Conservation (phyloP, 1,284 basidiomycete genomes). For the Gymnopus androsaceus region DNA sequence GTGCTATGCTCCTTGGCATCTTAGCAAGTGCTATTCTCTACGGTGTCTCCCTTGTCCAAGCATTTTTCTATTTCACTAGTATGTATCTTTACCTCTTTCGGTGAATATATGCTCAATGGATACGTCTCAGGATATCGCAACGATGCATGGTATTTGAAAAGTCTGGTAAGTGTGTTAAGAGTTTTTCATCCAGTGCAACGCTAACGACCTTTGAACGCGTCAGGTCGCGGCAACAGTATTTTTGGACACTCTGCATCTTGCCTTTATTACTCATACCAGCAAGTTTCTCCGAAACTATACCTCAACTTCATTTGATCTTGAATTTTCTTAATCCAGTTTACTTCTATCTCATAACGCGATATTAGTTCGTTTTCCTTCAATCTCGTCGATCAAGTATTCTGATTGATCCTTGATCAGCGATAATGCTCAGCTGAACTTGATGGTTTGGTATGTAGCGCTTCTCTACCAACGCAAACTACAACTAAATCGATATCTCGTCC, state of each 20-base stretch:
- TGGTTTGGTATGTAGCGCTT: conserved; percentile 14
- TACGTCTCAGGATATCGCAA: conserved; percentile 32
- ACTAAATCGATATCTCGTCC: background rate
- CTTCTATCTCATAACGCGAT: conserved; percentile 39
- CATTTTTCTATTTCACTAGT: conserved; percentile 29
- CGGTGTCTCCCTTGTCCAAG: conserved; percentile 29
- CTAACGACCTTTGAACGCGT: background rate
- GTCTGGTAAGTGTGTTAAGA: conserved; percentile 29
- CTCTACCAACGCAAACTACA: background rate
- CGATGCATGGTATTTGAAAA: conserved; percentile 37
- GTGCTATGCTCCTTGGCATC: conserved; percentile 28
- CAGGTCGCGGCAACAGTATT: conserved; percentile 34
- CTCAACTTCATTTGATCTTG: background rate
- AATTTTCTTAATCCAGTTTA: conserved; percentile 32
- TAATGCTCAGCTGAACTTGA: conserved; percentile 9
- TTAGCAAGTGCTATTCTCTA: conserved; percentile 25
- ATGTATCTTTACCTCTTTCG: background rate
- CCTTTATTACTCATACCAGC: conserved; percentile 38
- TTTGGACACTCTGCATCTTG: conserved; percentile 40
- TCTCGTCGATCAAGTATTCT: background rate
- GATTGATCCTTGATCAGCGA: conserved; percentile 4
- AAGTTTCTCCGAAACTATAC: conserved; percentile 11
- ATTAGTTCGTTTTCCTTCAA: conserved; percentile 31
- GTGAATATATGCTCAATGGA: background rate
- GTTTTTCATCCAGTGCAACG: background rate